These are phyloP conservation scores for Alternaria solani DNA, from an alignment of 2,329 filamentous ascomycete genomes.

Conservation along the genomic window DNA sequence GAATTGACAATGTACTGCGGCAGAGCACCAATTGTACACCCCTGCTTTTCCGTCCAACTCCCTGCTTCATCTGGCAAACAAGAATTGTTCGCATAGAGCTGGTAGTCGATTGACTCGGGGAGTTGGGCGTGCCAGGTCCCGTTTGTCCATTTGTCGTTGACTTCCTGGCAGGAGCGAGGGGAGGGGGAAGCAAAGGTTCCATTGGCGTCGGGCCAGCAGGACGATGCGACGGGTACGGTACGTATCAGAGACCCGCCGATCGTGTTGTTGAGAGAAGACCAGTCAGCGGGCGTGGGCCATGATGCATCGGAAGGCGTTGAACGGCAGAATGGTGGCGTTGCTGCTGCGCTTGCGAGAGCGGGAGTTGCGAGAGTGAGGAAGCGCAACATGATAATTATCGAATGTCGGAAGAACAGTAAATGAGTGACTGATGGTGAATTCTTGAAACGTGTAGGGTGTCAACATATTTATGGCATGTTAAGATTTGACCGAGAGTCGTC, in stretches of 20 bases:
- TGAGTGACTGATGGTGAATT: not conserved
- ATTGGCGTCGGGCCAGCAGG: constrained; percentile 33
- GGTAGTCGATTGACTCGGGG: constrained; percentile 39
- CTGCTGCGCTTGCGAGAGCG: not conserved
- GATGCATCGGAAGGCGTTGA: not conserved
- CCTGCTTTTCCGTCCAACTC: not conserved
- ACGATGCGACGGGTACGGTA: not conserved
- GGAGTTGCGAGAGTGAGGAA: not conserved
- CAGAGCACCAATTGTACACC: not conserved
- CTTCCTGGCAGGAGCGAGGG: constrained; percentile 30
- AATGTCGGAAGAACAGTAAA: not conserved
- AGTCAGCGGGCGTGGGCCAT: not conserved
- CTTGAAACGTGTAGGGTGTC: no score
- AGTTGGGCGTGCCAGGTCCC: constrained; percentile 39
- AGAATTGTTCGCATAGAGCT: not conserved
- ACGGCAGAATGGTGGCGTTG: not conserved
- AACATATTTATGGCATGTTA: not conserved
- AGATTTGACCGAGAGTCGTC: not conserved
- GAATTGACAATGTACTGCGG: constrained; percentile 3
- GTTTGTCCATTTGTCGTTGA: constrained; percentile 40
- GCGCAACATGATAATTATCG: not conserved
- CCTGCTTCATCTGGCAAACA: not conserved
- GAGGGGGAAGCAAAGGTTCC: constrained; percentile 27
- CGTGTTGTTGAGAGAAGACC: not conserved
- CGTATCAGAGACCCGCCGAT: not conserved